Percentiles rank a stretch among this genome's conserved stretches.
These are phyloP conservation scores for Fusarium scirpi DNA, from an alignment of 2,329 filamentous ascomycete species.

Conservation along the genomic window DNA sequence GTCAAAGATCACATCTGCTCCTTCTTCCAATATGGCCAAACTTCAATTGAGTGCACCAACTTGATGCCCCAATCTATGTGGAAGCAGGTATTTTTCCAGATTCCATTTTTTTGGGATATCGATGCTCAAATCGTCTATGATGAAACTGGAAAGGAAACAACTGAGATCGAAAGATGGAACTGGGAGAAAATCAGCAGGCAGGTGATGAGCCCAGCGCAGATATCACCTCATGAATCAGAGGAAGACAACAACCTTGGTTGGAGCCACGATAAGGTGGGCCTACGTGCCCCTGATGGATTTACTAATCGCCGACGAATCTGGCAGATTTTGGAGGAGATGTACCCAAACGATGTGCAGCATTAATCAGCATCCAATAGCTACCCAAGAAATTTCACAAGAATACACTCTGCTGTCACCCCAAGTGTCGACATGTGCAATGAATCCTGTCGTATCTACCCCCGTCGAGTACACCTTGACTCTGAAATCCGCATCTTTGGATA, in stretches of 20 bases:
- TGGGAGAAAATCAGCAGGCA: constrained; percentile 20
- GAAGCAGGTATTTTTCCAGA: constrained; percentile 6
- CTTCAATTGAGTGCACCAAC: not conserved
- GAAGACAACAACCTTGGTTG: not conserved
- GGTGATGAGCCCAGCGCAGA: not conserved
- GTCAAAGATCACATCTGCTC: not conserved
- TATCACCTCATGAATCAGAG: not conserved
- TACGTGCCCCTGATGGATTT: not conserved
- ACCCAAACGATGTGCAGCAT: not conserved
- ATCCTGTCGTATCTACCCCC: not conserved
- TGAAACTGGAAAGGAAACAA: not conserved
- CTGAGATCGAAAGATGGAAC: not conserved
- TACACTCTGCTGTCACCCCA: not conserved
- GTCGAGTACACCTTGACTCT: not conserved
- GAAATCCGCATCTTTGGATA: not conserved
- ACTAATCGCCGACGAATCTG: constrained; percentile 19
- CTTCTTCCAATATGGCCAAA: not conserved
- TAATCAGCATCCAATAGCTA: not conserved
- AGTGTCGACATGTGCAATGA: not conserved
- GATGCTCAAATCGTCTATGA: not conserved
- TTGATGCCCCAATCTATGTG: constrained; percentile 2
- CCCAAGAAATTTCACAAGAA: not conserved
- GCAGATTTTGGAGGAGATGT: constrained; percentile 27
- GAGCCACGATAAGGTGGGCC: not conserved
- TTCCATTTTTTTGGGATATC: constrained; percentile 22